Evolutionary conservation across 805 yeast species (phyloP).

Genomic region (Jamesozyma piceae): DNA sequence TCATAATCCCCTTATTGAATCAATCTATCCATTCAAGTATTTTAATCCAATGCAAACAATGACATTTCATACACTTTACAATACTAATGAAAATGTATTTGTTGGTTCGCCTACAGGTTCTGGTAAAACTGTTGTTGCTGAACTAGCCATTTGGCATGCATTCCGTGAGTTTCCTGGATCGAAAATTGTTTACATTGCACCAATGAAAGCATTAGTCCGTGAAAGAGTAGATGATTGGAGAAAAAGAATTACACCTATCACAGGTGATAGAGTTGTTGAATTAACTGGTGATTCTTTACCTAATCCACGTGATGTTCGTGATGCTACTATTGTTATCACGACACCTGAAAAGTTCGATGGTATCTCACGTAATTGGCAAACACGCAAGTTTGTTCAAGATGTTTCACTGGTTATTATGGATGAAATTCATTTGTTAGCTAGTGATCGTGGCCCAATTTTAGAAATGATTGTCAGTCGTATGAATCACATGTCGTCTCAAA

Average conservation of each 20-base stretch:
- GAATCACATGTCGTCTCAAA: slow-evolving; percentile 45
- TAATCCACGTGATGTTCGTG: slow-evolving; percentile 66
- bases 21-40: slow-evolving; percentile 68
- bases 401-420: slow-evolving; percentile 85
- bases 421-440: slow-evolving; percentile 92
- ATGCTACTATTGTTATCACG: slow-evolving; percentile 82
- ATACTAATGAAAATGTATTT: slow-evolving; percentile 68
- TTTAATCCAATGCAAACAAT: slow-evolving; percentile 98
- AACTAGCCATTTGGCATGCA: slow-evolving; percentile 95
- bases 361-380: slow-evolving; percentile 80
- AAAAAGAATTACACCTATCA: slow-evolving; percentile 74
- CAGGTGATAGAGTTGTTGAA: slow-evolving; percentile 81
- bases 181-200: slow-evolving; percentile 88
- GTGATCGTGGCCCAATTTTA: slow-evolving; percentile 95
- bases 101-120: slow-evolving; percentile 99
- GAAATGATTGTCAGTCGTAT: slow-evolving; percentile 92
- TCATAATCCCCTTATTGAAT: slow-evolving; percentile 56
- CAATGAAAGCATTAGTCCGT: slow-evolving; percentile 88
- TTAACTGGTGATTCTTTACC: slow-evolving; percentile 93
- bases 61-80: slow-evolving; percentile 84
- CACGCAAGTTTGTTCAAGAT: slow-evolving; percentile 77
- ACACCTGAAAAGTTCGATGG: slow-evolving; percentile 98
- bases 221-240: slow-evolving; percentile 91
- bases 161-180: slow-evolving; percentile 71
- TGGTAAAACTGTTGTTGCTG: slow-evolving; percentile 96